phyloP scores from a whole-genome alignment of 257 asterid genomes.

The Cordia subcordata region DNA sequence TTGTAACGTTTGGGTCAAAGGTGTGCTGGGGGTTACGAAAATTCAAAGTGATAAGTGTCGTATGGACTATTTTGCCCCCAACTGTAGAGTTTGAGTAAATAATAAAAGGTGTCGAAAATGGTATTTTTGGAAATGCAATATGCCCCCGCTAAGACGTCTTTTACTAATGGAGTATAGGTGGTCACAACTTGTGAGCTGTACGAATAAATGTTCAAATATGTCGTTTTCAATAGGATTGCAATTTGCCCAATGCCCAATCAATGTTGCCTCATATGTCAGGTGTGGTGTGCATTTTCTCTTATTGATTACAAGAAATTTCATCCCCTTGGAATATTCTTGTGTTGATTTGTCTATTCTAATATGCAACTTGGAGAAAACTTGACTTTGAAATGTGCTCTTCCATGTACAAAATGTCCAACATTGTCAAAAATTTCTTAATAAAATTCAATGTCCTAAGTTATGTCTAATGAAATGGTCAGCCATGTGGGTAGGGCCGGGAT shows the following conservation, averaged over 20 bases:
- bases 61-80: conserved; percentile 15
- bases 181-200: conserved; percentile 23
- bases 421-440: background rate
- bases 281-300: background rate
- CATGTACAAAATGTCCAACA: too few relatives aligned
- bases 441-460: too few relatives aligned
- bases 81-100: background rate
- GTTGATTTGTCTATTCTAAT: too few relatives aligned
- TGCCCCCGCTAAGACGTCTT: conserved; percentile 1
- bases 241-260: conserved; percentile 13
- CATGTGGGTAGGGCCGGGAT: too few relatives aligned
- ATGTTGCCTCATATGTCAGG: background rate
- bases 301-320: too few relatives aligned
- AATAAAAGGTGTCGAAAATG: background rate
- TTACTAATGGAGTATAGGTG: conserved; percentile 8
- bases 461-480: too few relatives aligned
- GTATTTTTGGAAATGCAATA: background rate
- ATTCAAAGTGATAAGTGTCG: background rate
- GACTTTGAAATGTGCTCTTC: too few relatives aligned
- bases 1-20: background rate
- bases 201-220: conserved; percentile 2
- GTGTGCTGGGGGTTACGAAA: background rate
- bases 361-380: background rate
- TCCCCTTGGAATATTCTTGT: background rate
- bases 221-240: conserved; percentile 12